Evolutionary conservation across 495 filamentous ascomycete genomes (phyloP).

Genomic region (Poronia punctata): DNA sequence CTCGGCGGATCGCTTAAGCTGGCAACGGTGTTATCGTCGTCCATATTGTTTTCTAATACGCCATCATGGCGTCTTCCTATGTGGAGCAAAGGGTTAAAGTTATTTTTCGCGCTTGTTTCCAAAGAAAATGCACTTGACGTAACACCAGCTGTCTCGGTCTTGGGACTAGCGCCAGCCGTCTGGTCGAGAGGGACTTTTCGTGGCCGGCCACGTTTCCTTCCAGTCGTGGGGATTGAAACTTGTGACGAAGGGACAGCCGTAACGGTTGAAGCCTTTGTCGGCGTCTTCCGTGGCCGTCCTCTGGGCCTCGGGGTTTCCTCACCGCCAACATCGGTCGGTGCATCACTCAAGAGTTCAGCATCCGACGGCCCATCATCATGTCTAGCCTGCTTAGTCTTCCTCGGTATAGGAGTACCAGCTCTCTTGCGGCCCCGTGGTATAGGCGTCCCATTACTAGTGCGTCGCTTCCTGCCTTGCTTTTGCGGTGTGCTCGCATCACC

Average conservation of each 20-base stretch:
- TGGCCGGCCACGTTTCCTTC: constrained; percentile 23
- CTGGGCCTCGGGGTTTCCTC: constrained; percentile 27
- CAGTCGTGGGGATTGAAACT: constrained; percentile 11
- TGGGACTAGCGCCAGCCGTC: constrained; percentile 3
- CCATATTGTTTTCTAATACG: background rate
- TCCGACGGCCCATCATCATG: constrained; percentile 17
- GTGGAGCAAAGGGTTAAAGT: background rate
- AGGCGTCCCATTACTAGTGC: constrained; percentile 32
- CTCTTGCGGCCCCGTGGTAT: constrained; percentile 35
- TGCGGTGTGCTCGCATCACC: constrained; percentile 36
- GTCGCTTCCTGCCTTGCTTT: constrained; percentile 29
- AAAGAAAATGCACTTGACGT: background rate
- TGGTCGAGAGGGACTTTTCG: constrained; percentile 22
- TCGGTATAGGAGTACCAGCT: constrained; percentile 32
- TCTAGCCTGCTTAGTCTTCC: constrained; percentile 14
- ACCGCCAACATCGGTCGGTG: constrained; percentile 3
- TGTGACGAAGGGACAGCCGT: constrained; percentile 20
- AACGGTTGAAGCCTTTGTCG: constrained; percentile 8
- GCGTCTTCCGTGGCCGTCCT: constrained; percentile 19
- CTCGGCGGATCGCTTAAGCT: background rate
- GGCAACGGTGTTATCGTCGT: background rate
- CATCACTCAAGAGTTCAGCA: constrained; percentile 8
- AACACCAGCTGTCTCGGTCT: background rate
- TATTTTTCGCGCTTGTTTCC: background rate
- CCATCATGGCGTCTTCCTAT: background rate